Percentiles rank a stretch among this genome's conserved stretches.
These are phyloP conservation scores for Aquilaria sinensis DNA, from an alignment of 345 rosid species.

Conservation along the genomic window DNA sequence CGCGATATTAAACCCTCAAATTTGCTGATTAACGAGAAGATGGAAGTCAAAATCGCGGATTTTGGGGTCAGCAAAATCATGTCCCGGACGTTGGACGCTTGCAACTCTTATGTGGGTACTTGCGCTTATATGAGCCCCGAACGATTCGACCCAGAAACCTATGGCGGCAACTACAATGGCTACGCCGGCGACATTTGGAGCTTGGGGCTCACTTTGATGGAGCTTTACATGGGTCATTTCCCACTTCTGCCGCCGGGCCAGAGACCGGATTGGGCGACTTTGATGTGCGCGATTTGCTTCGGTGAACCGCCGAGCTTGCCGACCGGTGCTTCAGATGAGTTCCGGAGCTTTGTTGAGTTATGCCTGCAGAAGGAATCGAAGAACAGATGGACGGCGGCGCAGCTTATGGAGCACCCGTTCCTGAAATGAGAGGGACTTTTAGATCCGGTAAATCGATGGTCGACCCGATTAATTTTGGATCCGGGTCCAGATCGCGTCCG, in stretches of 20 bases:
- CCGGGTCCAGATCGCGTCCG: not conserved
- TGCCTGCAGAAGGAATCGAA: conserved; percentile 77
- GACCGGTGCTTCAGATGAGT: conserved; percentile 50
- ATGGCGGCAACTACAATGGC: conserved; percentile 53
- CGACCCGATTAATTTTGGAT: not conserved
- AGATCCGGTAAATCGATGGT: conserved; percentile 9
- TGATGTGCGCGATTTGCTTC: conserved; percentile 90
- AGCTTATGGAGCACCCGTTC: conserved; percentile 67
- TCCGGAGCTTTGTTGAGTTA: conserved; percentile 56
- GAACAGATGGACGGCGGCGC: conserved; percentile 64
- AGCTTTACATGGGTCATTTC: conserved; percentile 71
- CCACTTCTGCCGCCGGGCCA: conserved; percentile 64
- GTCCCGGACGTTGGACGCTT: conserved; percentile 55
- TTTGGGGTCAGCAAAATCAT: conserved; percentile 84
- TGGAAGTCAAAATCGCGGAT: conserved; percentile 78
- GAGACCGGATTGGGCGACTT: conserved; percentile 83
- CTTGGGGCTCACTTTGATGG: conserved; percentile 70
- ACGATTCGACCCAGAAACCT: conserved; percentile 63
- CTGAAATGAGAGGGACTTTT: conserved; percentile 18
- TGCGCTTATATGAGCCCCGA: conserved; percentile 97
- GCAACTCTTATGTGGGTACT: conserved; percentile 87
- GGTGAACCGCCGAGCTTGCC: conserved; percentile 75
- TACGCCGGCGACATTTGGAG: conserved; percentile 92
- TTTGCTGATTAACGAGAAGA: conserved; percentile 41
- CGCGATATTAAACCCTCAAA: conserved; percentile 87